Conservation (phyloP, 768 basidiomycete genomes). For the Fomitopsis pulvina region DNA sequence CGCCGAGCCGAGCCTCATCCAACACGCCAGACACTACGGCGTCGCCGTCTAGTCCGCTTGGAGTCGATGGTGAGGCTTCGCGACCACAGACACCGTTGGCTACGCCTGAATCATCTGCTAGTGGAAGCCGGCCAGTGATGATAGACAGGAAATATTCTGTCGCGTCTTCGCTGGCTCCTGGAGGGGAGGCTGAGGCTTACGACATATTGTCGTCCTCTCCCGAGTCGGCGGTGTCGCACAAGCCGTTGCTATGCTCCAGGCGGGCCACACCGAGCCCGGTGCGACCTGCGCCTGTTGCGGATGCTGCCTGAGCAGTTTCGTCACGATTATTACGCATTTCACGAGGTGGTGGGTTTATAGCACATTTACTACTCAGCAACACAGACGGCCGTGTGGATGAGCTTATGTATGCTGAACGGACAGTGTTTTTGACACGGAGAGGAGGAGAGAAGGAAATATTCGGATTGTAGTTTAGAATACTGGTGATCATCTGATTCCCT, state of each 20-base stretch:
- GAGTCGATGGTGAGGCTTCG: not conserved
- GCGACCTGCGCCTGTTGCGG: not conserved
- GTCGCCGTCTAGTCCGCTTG: not conserved
- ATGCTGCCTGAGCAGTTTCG: not conserved
- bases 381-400: no score
- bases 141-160: constrained; percentile 12
- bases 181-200: constrained; percentile 26
- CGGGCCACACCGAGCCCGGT: not conserved
- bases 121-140: not conserved
- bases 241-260: constrained; percentile 30
- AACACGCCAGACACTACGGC: not conserved
- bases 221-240: constrained; percentile 33
- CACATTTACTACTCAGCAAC: no score
- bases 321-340: no score
- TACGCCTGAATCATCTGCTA: not conserved
- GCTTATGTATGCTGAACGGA: no score
- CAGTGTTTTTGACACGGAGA: no score
- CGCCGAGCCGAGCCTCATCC: not conserved
- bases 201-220: constrained; percentile 40
- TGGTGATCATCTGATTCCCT: no score
- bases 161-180: constrained; percentile 22
- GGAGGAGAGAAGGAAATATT: no score
- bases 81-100: not conserved
- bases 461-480: no score
- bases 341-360: no score